Conservation (phyloP, 805 yeast genomes). For the Lachancea nothofagi region DNA sequence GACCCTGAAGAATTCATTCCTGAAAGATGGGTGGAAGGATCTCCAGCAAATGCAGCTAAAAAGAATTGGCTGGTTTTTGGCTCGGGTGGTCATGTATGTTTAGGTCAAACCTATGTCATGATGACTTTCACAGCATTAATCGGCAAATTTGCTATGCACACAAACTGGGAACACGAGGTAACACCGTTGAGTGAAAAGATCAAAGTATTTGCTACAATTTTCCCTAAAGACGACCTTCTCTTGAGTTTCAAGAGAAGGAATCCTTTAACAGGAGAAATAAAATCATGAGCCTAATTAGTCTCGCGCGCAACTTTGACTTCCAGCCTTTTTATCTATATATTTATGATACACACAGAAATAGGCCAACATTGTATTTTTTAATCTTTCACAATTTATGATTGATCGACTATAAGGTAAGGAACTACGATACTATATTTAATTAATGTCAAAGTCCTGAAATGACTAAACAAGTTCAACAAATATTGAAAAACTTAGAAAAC, state of each 20-base stretch:
- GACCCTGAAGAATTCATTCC: slow-evolving; percentile 93
- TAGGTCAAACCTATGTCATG: slow-evolving; percentile 91
- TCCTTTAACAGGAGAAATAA: slow-evolving; percentile 34
- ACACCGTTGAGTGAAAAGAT: slow-evolving; percentile 87
- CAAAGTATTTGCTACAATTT: slow-evolving; percentile 94
- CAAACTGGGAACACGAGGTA: slow-evolving; percentile 76
- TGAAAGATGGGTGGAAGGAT: slow-evolving; percentile 86
- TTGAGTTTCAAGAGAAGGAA: slow-evolving; percentile 68
- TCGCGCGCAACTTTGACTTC: slow-evolving; percentile 1
- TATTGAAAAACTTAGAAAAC: slow-evolving; percentile 23
- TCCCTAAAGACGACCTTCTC: slow-evolving; percentile 93
- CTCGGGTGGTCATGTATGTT: slow-evolving; percentile 92
- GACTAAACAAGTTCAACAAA: too few species aligned
- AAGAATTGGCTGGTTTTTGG: slow-evolving; percentile 97
- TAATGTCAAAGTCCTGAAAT: too few species aligned
- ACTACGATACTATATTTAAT: too few species aligned
- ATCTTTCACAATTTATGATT: background rate
- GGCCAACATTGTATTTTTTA: slow-evolving; percentile 1
- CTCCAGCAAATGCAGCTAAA: slow-evolving; percentile 67
- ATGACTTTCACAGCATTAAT: slow-evolving; percentile 82
- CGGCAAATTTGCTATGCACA: slow-evolving; percentile 80
- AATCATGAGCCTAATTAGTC: slow-evolving; percentile 3
- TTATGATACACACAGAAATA: slow-evolving; percentile 1
- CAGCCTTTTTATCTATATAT: slow-evolving; percentile 4
- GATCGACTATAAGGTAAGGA: too few species aligned